Percentiles rank a stretch among this genome's conserved stretches.
phyloP scores from a whole-genome alignment of 2,329 filamentous ascomycete species.

The Verticillium longisporum region DNA sequence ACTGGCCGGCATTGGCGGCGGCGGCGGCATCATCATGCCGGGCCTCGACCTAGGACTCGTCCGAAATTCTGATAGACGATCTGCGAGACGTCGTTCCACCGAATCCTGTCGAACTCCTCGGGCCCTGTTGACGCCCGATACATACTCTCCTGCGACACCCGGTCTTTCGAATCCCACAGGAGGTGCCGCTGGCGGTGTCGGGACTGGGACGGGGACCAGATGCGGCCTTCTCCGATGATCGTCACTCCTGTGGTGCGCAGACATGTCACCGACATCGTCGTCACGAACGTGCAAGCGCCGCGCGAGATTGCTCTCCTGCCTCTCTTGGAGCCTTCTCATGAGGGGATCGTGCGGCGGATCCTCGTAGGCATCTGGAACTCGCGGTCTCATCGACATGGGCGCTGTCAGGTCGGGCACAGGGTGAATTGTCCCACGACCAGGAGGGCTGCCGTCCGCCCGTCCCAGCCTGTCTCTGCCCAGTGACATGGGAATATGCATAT shows the following conservation, averaged over 20 bases:
- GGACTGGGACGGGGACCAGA: slow-evolving; percentile 23
- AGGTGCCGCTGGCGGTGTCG: slow-evolving; percentile 19
- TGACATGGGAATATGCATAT: slow-evolving; percentile 41
- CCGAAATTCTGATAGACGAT: slow-evolving; percentile 40
- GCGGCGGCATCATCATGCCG: slow-evolving; percentile 10
- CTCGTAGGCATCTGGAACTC: slow-evolving; percentile 31
- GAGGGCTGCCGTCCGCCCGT: slow-evolving; percentile 1
- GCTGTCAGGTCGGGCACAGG: slow-evolving; percentile 10
- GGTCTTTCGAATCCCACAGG: slow-evolving; percentile 26
- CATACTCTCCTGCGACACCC: slow-evolving; percentile 31
- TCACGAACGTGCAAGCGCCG: slow-evolving; percentile 29
- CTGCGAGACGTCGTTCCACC: slow-evolving; percentile 43
- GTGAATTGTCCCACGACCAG: slow-evolving; percentile 6
- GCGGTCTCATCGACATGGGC: not conserved
- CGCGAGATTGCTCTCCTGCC: slow-evolving; percentile 34
- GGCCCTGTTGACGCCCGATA: slow-evolving; percentile 33
- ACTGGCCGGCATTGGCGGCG: not conserved
- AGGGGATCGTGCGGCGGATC: slow-evolving; percentile 24
- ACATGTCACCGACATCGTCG: slow-evolving; percentile 36
- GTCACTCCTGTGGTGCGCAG: slow-evolving; percentile 54
- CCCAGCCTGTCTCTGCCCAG: slow-evolving; percentile 11
- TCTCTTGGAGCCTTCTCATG: slow-evolving; percentile 37
- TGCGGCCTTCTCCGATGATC: slow-evolving; percentile 40
- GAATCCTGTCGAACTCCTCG: slow-evolving; percentile 35
- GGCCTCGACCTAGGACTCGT: slow-evolving; percentile 18